Percentiles rank a stretch among this genome's conserved stretches.
phyloP scores from a whole-genome alignment of 2,329 filamentous ascomycete genomes.

The Penicillium sp. region DNA sequence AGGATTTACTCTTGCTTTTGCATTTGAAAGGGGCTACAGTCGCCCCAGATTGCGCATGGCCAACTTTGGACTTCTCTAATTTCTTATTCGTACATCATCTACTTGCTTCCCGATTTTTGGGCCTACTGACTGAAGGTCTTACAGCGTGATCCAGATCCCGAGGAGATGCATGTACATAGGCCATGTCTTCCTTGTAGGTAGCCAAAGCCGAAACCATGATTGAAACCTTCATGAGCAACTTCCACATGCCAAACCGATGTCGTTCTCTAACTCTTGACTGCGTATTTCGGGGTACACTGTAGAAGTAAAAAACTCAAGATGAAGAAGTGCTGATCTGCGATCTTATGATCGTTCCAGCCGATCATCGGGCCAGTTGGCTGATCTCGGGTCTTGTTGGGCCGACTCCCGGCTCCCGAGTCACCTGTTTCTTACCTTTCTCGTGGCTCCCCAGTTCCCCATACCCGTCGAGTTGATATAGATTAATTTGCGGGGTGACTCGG shows the following conservation, averaged over 20 bases:
- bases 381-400: constrained; percentile 16
- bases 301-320: not conserved
- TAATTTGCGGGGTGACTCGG: not conserved
- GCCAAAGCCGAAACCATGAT: too few species aligned
- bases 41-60: not conserved
- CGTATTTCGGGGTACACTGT: not conserved
- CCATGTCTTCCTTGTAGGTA: too few species aligned
- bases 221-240: too few species aligned
- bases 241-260: not conserved
- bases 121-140: too few species aligned
- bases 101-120: too few species aligned
- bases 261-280: not conserved
- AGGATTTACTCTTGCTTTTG: not conserved
- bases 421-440: not conserved
- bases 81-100: too few species aligned
- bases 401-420: not conserved
- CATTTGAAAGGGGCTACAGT: too few species aligned
- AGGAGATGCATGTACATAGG: too few species aligned
- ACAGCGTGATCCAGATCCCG: too few species aligned
- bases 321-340: not conserved
- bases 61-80: not conserved
- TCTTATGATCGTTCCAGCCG: constrained; percentile 2
- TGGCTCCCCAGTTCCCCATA: constrained; percentile 2
- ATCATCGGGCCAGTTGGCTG: constrained; percentile 10
- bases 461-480: not conserved